Base-by-base conservation (phyloP, 192 early-diverging fungal genomes). In the Coemansia sp. region DNA sequence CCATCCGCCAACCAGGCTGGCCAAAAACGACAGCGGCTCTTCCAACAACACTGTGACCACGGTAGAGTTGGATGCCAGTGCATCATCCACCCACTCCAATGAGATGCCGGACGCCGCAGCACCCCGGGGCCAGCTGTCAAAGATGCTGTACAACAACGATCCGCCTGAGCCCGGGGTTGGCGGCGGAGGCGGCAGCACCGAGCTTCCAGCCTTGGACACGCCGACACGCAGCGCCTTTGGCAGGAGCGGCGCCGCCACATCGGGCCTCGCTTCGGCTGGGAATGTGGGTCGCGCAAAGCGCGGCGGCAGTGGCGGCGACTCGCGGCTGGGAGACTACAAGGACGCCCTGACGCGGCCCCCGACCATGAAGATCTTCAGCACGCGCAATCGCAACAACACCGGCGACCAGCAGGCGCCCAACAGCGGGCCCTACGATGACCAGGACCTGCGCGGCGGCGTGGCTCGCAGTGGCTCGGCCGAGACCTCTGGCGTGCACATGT, bases 291-390 rank as follows among this genome's bases (percentile, higher is more conserved):
- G 70, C 17, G 35, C 59, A 7, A 72, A 67, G 47, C 66, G 74
- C 6, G 70, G 79, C 3, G 60, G 70, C 36, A 82, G 78, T 40
- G 56, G 56, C 19, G 67, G 70, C 14, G 79, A 82, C 47, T 67
- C 67, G n/a, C 73, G 73, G 17, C 31, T 73, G 17, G 60, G 70
- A 31, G 73, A 82, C 37, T 70, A 65, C 58, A 76, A 73, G 62
- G 65, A 69, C 14, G 62, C 75, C 11, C 29, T 71, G 57, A 60
- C 54, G 32, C 68, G 69, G 17, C 65, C 59, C 22, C 46, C 69
- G n/a, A 59, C 49, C 12, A 51, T 64, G 57, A 62, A 70, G 53
- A 67, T 82, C 17, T 76, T 82, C 69, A 73, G 67, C 24, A 65
- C 31, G 10, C 65, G 66, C 4, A 10, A 42, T 4, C 79, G 79